These are phyloP conservation scores for Raphidocelis subcapitata DNA, from an alignment of 139 green algal species.

Conservation along the genomic window DNA sequence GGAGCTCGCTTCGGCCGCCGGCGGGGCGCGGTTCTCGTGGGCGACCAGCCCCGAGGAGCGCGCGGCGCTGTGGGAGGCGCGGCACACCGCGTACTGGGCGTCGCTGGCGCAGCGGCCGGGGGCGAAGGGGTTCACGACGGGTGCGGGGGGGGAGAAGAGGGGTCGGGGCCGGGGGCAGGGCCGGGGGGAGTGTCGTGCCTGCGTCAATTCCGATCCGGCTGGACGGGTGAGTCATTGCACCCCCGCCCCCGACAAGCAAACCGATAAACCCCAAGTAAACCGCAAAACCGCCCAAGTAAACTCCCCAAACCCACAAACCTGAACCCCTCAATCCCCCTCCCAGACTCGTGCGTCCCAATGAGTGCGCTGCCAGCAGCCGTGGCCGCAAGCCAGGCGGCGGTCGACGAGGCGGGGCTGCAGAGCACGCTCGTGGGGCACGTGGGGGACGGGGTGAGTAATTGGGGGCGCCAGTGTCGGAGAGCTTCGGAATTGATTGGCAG, in stretches of 20 bases:
- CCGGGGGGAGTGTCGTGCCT: too few relatives aligned
- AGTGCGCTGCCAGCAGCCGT: conserved; percentile 42
- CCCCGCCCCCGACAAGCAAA: too few relatives aligned
- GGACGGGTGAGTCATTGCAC: too few relatives aligned
- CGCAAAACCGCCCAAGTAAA: too few relatives aligned
- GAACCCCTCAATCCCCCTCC: too few relatives aligned
- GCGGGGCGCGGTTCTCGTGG: conserved; percentile 43
- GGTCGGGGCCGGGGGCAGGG: too few relatives aligned
- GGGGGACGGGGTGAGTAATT: conserved; percentile 38
- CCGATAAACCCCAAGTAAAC: too few relatives aligned
- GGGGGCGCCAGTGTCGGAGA: too few relatives aligned
- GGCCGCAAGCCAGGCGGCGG: conserved; percentile 31
- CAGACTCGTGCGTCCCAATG: conserved; percentile 54
- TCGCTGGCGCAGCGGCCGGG: conserved; percentile 37
- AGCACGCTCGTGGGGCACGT: conserved; percentile 67
- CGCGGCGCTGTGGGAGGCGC: conserved; percentile 53
- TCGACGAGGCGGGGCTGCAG: conserved; percentile 37
- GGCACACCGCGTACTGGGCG: conserved; percentile 56
- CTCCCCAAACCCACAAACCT: too few relatives aligned
- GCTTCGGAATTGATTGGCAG: too few relatives aligned
- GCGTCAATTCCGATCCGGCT: too few relatives aligned
- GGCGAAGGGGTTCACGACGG: conserved; percentile 49
- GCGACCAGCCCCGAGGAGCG: conserved; percentile 45
- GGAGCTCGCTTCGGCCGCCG: conserved; percentile 33
- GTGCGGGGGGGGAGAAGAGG: too few relatives aligned